Evolutionary conservation across 371 early-diverging fungal species (phyloP), one percentile per base, ranked within the genome.

Genomic region (Circinella minor): DNA sequence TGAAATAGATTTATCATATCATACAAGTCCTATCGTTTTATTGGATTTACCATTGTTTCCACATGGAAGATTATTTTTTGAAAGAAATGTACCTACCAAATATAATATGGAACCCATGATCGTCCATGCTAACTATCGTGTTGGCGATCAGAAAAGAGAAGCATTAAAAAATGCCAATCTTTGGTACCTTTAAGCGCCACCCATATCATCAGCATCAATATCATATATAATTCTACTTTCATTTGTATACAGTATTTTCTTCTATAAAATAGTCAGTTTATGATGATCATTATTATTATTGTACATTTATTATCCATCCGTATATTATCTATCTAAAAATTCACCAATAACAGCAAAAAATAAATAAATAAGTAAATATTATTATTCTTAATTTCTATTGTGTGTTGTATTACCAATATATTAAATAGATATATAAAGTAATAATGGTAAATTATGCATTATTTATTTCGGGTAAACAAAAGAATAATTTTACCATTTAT

Each of bases 81-180:
- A 81, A 48, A 71, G 69, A 51, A 27, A 80, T 10, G 55, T 81
- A 10, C 84, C 84, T 5, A 70, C 73, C 14, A 78, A 75, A 37
- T 84, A 75, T 38, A 75, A 68, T 2, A 65, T 81, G 64, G 63
- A 77, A 6, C 82, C 84, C 0, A 81, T 84, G 82, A 84, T 84
- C 3, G 79, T 81, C 2, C 84, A 84, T 72, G 80, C 81, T 7
- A 80, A 79, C 65, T 86, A 77, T 63, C 75, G 78, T 57, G 71
- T 74, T 68, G 89, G 87, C n/a, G 87, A 87, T 20, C 81, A 84
- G 46, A 89, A 89, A 74, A 88, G 81, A 73, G 67, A 75, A 39
- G 72, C 80, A 17, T 66, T 84, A 20, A 55, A 80, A 55, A 61
- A 75, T 55, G 79, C 79, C 62, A 74, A 73, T 46, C 71, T 84